Percentiles rank a stretch among this genome's conserved stretches.
These are phyloP conservation scores for Plenodomus tracheiphilus DNA, from an alignment of 2,329 filamentous ascomycete genomes.

Conservation along the genomic window DNA sequence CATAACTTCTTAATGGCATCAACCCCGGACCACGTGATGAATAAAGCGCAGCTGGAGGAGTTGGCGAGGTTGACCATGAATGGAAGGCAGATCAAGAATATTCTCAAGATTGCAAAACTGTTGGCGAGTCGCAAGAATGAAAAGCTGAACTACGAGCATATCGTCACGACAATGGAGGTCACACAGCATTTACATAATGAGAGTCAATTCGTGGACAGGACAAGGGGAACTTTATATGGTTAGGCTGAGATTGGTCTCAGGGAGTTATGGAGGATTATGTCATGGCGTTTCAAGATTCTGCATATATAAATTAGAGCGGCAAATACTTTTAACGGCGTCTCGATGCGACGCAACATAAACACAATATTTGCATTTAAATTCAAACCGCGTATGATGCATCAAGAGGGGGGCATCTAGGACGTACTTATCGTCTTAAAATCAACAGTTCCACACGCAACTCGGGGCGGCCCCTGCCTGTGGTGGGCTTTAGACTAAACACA, in stretches of 20 bases:
- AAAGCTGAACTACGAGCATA: conserved; percentile 32
- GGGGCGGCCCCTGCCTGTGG: no score
- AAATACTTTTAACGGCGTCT: no score
- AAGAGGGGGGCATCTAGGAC: no score
- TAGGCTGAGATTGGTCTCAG: conserved; percentile 9
- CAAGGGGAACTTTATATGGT: conserved; percentile 33
- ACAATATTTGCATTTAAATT: no score
- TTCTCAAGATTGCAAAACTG: conserved; percentile 36
- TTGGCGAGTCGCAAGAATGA: conserved; percentile 33
- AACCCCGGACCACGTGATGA: conserved; percentile 18
- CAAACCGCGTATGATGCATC: no score
- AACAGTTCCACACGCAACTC: no score
- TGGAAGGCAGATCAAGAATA: conserved; percentile 57
- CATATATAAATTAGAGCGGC: no score
- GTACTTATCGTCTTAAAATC: no score
- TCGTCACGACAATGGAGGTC: conserved; percentile 43
- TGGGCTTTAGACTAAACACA: no score
- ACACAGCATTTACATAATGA: conserved; percentile 48
- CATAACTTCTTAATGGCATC: conserved; percentile 41
- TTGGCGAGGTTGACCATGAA: conserved; percentile 51
- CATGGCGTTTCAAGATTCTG: no score
- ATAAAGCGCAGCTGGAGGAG: conserved; percentile 18
- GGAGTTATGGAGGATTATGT: no score
- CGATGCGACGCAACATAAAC: no score
- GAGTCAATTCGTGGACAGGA: conserved; percentile 34